Conservation (phyloP, 2,329 filamentous ascomycete species). For the Nemania abortiva region DNA sequence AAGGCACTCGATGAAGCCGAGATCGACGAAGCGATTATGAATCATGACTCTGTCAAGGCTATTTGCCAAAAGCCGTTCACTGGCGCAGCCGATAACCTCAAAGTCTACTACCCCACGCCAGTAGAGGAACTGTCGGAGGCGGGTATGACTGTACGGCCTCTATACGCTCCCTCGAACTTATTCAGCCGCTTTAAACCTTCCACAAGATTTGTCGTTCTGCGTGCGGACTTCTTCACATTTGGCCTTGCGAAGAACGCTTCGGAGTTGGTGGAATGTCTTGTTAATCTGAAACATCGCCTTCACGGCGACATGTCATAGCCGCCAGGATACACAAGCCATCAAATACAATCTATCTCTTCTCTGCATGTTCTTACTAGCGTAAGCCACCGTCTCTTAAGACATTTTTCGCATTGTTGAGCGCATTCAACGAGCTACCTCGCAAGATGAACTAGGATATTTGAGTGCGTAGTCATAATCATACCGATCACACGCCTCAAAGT, state of each 20-base stretch:
- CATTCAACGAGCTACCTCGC: background rate
- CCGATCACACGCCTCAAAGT: background rate
- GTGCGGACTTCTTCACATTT: constrained; percentile 44
- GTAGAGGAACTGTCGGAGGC: constrained; percentile 25
- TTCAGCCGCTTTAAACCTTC: constrained; percentile 33
- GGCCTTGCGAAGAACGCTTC: constrained; percentile 38
- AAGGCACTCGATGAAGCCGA: constrained; percentile 25
- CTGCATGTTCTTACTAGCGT: background rate
- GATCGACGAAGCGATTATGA: constrained; percentile 32
- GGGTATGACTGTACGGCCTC: constrained; percentile 18
- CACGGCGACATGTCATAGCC: background rate
- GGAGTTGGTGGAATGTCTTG: constrained; percentile 33
- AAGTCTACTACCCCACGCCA: constrained; percentile 39
- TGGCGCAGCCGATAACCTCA: background rate
- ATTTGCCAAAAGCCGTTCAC: constrained; percentile 20
- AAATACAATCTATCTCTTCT: background rate
- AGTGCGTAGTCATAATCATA: background rate
- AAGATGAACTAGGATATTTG: background rate
- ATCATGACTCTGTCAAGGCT: constrained; percentile 37
- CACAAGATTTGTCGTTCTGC: constrained; percentile 43
- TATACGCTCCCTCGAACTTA: constrained; percentile 38
- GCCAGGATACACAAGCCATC: background rate
- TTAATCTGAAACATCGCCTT: constrained; percentile 20
- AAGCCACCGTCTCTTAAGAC: background rate
- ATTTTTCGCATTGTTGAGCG: background rate